These are phyloP conservation scores for Candida alai DNA, from an alignment of 805 yeast species.

Conservation along the genomic window DNA sequence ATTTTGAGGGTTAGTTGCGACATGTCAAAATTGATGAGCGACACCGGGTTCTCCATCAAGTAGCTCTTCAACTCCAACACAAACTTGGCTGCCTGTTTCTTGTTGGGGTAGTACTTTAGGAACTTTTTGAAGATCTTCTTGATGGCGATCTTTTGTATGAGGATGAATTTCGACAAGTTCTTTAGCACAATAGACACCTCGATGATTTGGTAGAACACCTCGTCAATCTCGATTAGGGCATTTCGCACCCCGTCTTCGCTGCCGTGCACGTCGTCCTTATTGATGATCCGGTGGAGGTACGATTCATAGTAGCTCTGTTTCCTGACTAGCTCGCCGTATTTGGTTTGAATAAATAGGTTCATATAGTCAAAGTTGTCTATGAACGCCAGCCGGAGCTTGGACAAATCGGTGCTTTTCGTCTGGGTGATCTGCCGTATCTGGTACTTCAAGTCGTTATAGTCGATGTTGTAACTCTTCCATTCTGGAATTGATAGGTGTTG, in stretches of 20 bases:
- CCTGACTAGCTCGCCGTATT: conserved; percentile 59
- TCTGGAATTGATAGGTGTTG: conserved; percentile 75
- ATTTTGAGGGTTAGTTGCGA: conserved; percentile 59
- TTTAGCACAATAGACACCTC: conserved; percentile 48
- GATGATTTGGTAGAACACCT: conserved; percentile 34
- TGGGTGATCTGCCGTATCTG: conserved; percentile 58
- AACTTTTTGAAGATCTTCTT: conserved; percentile 73
- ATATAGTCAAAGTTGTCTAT: conserved; percentile 58
- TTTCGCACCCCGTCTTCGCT: conserved; percentile 1
- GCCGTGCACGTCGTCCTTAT: neutral
- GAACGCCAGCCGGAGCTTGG: conserved; percentile 35
- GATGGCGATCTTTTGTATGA: conserved; percentile 70
- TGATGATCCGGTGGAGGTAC: conserved; percentile 11
- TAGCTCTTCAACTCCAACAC: conserved; percentile 26
- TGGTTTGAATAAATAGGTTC: conserved; percentile 60
- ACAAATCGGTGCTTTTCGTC: conserved; percentile 21
- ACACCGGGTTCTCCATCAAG: conserved; percentile 42
- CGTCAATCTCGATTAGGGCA: conserved; percentile 19
- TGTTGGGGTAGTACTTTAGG: conserved; percentile 38
- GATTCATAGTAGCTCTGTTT: conserved; percentile 34
- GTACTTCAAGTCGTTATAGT: conserved; percentile 72
- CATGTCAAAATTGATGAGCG: conserved; percentile 60
- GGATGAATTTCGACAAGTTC: conserved; percentile 63
- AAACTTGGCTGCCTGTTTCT: conserved; percentile 16
- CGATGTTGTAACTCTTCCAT: conserved; percentile 82